A percentile compares a stretch with the other conserved stretches of the same genome.
Conservation (phyloP, 31 red algal species). For the Pterothamnion heteromorphum region DNA sequence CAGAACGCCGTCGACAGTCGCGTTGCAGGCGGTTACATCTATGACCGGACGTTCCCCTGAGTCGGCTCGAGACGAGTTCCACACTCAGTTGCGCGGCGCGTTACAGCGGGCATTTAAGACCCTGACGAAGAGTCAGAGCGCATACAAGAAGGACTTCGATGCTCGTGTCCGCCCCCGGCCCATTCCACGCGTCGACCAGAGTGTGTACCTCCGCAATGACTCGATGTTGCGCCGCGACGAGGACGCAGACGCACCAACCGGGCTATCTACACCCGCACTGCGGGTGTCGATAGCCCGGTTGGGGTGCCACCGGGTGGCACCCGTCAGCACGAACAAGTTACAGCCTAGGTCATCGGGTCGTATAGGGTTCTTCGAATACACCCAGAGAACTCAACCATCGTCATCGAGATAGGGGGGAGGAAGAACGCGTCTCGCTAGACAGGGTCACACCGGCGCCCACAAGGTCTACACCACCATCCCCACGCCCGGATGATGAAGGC, state of each 20-base stretch:
- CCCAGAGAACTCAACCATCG: too few species aligned
- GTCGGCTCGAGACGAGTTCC: neutral
- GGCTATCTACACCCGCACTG: neutral
- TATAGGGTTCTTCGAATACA: neutral
- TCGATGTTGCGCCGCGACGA: neutral
- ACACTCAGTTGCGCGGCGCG: neutral
- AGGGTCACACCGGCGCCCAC: too few species aligned
- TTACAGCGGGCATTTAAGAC: neutral
- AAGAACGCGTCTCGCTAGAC: too few species aligned
- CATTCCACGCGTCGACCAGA: neutral
- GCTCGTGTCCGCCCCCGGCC: neutral
- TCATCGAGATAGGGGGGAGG: too few species aligned
- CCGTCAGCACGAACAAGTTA: neutral
- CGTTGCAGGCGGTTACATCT: neutral
- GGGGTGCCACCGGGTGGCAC: too few species aligned
- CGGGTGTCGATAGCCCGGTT: too few species aligned
- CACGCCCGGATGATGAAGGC: neutral
- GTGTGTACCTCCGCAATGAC: neutral
- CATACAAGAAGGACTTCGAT: slow-evolving; percentile 36
- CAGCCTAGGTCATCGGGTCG: neutral
- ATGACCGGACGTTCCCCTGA: neutral
- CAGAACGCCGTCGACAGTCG: neutral
- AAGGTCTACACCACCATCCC: neutral
- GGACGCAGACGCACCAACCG: neutral
- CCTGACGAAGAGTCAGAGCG: neutral